phyloP scores from a whole-genome alignment of 208 protist genomes.

The Trypanosoma vivax region DNA sequence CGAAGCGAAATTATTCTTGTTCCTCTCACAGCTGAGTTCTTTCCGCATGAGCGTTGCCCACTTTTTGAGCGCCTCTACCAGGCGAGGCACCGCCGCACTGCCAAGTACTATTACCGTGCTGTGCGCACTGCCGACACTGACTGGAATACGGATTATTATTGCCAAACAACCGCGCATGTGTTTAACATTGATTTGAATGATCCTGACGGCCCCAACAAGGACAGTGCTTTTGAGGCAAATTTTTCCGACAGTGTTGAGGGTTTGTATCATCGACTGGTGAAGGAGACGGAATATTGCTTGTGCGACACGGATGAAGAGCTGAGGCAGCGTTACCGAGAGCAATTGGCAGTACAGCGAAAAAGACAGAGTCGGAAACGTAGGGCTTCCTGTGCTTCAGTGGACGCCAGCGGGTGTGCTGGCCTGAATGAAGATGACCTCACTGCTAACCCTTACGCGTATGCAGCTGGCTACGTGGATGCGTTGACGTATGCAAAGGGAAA shows the following conservation, averaged over 20 bases:
- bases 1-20: slow-evolving; percentile 71
- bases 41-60: slow-evolving; percentile 47
- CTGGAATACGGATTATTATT: slow-evolving; percentile 61
- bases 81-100: slow-evolving; percentile 54
- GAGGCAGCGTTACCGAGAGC: slow-evolving; percentile 39
- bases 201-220: not conserved
- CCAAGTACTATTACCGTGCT: slow-evolving; percentile 73
- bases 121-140: slow-evolving; percentile 31
- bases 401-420: slow-evolving; percentile 1
- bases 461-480: slow-evolving; percentile 45
- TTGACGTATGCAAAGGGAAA: slow-evolving; percentile 47
- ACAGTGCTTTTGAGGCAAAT: slow-evolving; percentile 29
- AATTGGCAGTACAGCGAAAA: slow-evolving; percentile 27
- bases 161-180: slow-evolving; percentile 31
- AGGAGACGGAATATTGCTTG: slow-evolving; percentile 55
- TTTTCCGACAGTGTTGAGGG: slow-evolving; percentile 55
- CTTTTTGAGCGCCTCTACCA: slow-evolving; percentile 54
- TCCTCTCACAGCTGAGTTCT: slow-evolving; percentile 56
- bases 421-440: not conserved
- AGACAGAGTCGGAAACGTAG: too few species aligned
- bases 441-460: slow-evolving; percentile 20
- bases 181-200: slow-evolving; percentile 14
- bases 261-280: slow-evolving; percentile 55
- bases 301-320: slow-evolving; percentile 59
- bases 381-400: not conserved